Conservation (phyloP, 2,329 filamentous ascomycete genomes). For the Zymoseptoria crescenta region DNA sequence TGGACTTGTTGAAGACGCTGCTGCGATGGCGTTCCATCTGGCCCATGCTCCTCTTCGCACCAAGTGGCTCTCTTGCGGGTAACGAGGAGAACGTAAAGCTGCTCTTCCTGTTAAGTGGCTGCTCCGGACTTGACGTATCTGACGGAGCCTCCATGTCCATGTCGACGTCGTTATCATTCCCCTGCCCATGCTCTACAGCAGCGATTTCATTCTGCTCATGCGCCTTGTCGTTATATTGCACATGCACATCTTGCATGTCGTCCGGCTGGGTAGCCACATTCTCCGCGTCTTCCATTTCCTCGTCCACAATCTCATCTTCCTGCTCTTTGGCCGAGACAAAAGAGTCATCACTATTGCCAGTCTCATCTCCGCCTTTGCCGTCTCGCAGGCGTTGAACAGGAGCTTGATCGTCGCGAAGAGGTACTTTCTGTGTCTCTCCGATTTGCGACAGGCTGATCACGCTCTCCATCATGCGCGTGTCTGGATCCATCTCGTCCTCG, state of each 20-base stretch:
- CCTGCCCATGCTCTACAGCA: background rate
- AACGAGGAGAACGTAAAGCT: constrained; percentile 91
- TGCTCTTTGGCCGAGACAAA: constrained; percentile 44
- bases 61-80: constrained; percentile 80
- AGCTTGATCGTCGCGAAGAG: constrained; percentile 19
- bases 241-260: background rate
- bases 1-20: constrained; percentile 66
- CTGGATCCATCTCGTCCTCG: constrained; percentile 44
- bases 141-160: constrained; percentile 42
- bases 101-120: constrained; percentile 78
- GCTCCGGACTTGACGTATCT: constrained; percentile 64
- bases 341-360: constrained; percentile 33
- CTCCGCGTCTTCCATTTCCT: constrained; percentile 14
- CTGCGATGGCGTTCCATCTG: constrained; percentile 59
- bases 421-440: constrained; percentile 13
- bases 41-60: constrained; percentile 74
- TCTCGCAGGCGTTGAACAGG: constrained; percentile 25
- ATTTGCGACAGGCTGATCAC: constrained; percentile 13
- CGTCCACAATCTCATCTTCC: constrained; percentile 20
- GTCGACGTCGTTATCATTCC: background rate
- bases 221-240: background rate
- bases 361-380: constrained; percentile 17
- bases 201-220: background rate
- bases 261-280: constrained; percentile 38
- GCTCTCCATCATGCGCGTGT: constrained; percentile 15